A percentile compares a stretch with the other conserved stretches of the same genome.
phyloP scores from a whole-genome alignment of 805 yeast genomes.

The Candida berthetii region DNA sequence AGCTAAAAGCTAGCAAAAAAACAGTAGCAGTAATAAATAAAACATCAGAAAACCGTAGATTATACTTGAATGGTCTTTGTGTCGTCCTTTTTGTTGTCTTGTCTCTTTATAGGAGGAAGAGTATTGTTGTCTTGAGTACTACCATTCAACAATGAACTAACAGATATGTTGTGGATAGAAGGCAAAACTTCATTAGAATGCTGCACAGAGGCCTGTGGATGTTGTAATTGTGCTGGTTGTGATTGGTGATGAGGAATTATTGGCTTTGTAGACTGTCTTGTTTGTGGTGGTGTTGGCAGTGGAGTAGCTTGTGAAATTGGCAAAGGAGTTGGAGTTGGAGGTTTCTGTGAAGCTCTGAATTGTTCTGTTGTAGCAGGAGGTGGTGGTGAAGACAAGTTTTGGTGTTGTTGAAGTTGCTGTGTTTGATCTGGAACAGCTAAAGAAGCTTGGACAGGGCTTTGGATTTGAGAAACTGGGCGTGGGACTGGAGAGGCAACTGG shows the following conservation, averaged over 20 bases:
- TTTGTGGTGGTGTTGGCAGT: neutral
- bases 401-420: neutral
- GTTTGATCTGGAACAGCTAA: neutral
- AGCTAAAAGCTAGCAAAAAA: no score
- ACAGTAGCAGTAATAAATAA: no score
- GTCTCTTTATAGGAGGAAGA: neutral
- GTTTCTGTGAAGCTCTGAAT: neutral
- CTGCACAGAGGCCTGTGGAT: no score
- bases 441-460: neutral
- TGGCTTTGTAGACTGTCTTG: neutral
- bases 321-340: neutral
- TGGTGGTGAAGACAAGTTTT: neutral
- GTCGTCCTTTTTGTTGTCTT: neutral
- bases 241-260: neutral
- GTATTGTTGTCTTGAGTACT: neutral
- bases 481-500: neutral
- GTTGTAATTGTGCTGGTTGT: no score
- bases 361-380: neutral
- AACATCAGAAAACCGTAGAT: no score
- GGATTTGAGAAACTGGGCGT: neutral
- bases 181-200: neutral
- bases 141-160: neutral
- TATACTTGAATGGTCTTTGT: neutral
- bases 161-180: constrained; percentile 7
- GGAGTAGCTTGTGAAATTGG: neutral